These are phyloP conservation scores for Auriscalpium microsporum DNA, from an alignment of 768 basidiomycete genomes.

Conservation along the genomic window DNA sequence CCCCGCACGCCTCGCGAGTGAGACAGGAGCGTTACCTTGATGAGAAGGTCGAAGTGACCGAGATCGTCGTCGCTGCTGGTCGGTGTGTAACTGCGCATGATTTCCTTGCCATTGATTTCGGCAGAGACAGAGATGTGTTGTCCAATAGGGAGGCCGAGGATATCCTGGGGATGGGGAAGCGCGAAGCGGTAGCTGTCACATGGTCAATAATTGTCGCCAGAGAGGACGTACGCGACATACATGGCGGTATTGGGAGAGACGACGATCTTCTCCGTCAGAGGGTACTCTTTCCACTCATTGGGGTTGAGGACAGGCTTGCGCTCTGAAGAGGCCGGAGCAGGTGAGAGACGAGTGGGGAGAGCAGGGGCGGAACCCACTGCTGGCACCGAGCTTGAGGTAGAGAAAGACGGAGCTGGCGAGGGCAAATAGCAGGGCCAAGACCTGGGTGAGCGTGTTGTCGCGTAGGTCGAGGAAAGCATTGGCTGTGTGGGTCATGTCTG, in stretches of 20 bases:
- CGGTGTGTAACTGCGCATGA: conserved; percentile 92
- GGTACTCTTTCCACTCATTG: conserved; percentile 72
- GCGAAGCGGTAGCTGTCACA: conserved; percentile 79
- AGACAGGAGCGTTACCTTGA: conserved; percentile 57
- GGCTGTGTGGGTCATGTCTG: conserved; percentile 7
- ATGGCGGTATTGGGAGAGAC: conserved; percentile 95
- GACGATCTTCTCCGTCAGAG: conserved; percentile 69
- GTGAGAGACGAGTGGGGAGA: background rate
- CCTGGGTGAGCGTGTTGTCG: conserved; percentile 31
- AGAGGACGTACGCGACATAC: conserved; percentile 35
- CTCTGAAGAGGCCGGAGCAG: conserved; percentile 29
- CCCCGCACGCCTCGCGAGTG: too few relatives aligned
- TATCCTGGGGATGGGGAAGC: conserved; percentile 62
- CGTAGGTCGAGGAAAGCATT: conserved; percentile 22
- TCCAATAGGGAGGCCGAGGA: conserved; percentile 90
- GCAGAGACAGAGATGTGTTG: conserved; percentile 93
- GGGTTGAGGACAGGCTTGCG: conserved; percentile 68
- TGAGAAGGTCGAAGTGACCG: conserved; percentile 91
- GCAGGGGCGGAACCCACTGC: conserved; percentile 25
- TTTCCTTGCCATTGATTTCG: conserved; percentile 83
- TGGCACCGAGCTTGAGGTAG: conserved; percentile 39
- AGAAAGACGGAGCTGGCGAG: conserved; percentile 41
- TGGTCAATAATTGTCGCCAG: conserved; percentile 1
- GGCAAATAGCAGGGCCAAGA: conserved; percentile 44
- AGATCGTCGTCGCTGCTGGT: conserved; percentile 88